These are phyloP conservation scores for Acanthamoeba sp. DNA, from an alignment of 208 protist genomes.

Conservation along the genomic window DNA sequence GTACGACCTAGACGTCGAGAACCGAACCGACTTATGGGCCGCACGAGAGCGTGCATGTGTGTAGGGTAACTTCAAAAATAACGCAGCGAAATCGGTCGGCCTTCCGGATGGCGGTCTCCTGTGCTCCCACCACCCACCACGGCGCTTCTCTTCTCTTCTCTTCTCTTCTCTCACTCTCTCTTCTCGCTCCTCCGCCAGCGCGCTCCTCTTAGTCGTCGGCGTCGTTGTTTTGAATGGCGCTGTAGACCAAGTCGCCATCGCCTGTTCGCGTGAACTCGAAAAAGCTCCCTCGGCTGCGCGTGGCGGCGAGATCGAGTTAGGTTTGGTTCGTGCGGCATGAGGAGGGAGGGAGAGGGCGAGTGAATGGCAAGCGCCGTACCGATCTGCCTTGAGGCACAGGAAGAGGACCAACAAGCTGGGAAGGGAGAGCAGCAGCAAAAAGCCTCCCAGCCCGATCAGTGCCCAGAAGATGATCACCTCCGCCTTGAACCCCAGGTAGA, in stretches of 20 bases:
- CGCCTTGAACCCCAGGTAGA: slow-evolving; percentile 32
- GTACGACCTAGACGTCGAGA: too few relatives aligned
- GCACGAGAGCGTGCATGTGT: too few relatives aligned
- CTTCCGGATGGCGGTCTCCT: too few relatives aligned
- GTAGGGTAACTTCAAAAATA: too few relatives aligned
- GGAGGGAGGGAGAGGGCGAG: background rate
- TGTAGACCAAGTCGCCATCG: background rate
- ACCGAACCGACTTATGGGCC: too few relatives aligned
- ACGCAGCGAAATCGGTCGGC: too few relatives aligned
- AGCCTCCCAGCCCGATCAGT: background rate
- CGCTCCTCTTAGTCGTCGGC: background rate
- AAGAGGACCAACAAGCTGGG: slow-evolving; percentile 3
- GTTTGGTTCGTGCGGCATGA: background rate
- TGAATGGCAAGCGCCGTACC: background rate
- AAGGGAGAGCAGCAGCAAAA: background rate
- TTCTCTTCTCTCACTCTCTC: background rate
- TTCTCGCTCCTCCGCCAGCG: background rate
- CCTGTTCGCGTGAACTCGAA: slow-evolving; percentile 40
- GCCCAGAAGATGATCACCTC: slow-evolving; percentile 55
- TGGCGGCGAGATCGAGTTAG: background rate
- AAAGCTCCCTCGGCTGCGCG: background rate
- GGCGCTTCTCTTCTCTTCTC: background rate
- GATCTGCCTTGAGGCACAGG: background rate
- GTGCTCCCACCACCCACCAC: too few relatives aligned
- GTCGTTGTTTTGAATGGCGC: background rate